Evolutionary conservation across 2,329 filamentous ascomycete species (phyloP).

Genomic region (Xylariaceae sp.): DNA sequence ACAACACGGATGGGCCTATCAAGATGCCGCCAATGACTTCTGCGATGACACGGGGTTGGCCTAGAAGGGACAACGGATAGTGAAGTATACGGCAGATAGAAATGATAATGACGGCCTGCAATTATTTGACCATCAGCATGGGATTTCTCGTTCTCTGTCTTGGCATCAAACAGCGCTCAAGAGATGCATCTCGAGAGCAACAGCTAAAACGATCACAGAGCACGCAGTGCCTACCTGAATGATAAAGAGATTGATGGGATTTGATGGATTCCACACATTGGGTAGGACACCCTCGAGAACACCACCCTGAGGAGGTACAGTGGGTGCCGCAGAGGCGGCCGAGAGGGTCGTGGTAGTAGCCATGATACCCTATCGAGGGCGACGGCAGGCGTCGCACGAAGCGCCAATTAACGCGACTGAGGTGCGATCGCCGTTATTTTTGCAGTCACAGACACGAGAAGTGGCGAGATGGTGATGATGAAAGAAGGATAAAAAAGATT

Average conservation of each 20-base stretch:
- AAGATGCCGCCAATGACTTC: conserved; percentile 73
- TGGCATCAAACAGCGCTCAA: background rate
- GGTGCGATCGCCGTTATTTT: background rate
- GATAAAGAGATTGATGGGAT: conserved; percentile 71
- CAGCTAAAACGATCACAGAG: background rate
- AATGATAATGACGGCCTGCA: conserved; percentile 64
- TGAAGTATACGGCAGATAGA: conserved; percentile 67
- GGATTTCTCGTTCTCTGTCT: background rate
- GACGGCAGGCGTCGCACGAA: background rate
- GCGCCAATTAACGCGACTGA: background rate
- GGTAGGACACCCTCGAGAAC: conserved; percentile 68
- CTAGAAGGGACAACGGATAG: conserved; percentile 63
- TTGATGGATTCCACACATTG: conserved; percentile 60
- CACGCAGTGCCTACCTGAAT: conserved; percentile 50
- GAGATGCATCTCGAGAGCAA: background rate
- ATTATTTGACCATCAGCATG: conserved; percentile 9
- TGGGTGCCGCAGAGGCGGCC: conserved; percentile 21
- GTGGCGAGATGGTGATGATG: background rate
- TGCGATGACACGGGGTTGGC: conserved; percentile 71
- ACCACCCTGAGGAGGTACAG: conserved; percentile 47
- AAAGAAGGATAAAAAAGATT: background rate
- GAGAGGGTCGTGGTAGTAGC: conserved; percentile 23
- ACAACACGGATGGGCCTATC: conserved; percentile 68
- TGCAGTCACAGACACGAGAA: background rate
- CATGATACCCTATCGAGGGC: conserved; percentile 13